Percentiles rank a stretch among this genome's conserved stretches.
These are phyloP conservation scores for Drosera capensis DNA, from an alignment of 148 eudicot species.

Conservation along the genomic window DNA sequence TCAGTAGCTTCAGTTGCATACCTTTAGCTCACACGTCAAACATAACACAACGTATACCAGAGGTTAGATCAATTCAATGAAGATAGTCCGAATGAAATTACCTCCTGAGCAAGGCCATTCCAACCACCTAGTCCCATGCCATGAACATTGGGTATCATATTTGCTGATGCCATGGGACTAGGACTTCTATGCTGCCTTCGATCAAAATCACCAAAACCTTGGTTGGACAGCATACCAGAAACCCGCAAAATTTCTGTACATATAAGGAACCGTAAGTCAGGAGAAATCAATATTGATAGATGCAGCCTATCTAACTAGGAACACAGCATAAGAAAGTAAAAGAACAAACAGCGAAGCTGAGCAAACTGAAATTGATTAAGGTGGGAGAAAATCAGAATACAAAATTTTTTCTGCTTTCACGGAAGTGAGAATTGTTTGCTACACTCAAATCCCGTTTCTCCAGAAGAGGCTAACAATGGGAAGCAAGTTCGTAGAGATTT, in stretches of 20 bases:
- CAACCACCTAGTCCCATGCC: constrained; percentile 69
- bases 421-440: too few relatives aligned
- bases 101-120: constrained; percentile 88
- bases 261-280: neutral
- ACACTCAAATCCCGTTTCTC: too few relatives aligned
- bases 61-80: neutral
- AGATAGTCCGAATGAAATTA: constrained; percentile 10
- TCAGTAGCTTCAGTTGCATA: too few relatives aligned
- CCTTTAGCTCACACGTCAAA: too few relatives aligned
- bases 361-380: too few relatives aligned
- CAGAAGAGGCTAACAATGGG: too few relatives aligned
- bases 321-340: too few relatives aligned
- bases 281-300: neutral
- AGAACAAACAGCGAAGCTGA: too few relatives aligned
- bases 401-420: too few relatives aligned
- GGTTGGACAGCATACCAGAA: constrained; percentile 80
- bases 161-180: constrained; percentile 92
- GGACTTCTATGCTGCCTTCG: constrained; percentile 90
- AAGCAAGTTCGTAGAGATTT: too few relatives aligned
- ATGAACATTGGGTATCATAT: constrained; percentile 49
- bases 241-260: constrained; percentile 51
- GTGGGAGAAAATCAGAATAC: too few relatives aligned
- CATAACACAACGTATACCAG: neutral
- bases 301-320: neutral
- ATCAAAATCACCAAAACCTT: constrained; percentile 80